Evolutionary conservation across 176 grass and related monocot species (phyloP).

Genomic region (Oryza meyeriana): DNA sequence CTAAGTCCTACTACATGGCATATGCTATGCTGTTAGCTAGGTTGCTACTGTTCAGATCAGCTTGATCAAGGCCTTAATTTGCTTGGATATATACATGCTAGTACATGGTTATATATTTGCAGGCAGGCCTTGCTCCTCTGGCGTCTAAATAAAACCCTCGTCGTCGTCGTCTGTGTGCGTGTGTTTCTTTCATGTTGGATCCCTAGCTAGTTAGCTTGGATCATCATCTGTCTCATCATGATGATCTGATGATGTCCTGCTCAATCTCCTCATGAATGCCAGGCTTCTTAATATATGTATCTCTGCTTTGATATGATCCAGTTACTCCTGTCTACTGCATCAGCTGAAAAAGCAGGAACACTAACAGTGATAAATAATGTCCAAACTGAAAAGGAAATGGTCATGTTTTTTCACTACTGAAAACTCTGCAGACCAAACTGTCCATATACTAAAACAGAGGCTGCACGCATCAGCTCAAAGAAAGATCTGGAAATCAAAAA

Average conservation of each 20-base stretch:
- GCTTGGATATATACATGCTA: not conserved
- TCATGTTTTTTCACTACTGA: not conserved
- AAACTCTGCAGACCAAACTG: not conserved
- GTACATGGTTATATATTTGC: not conserved
- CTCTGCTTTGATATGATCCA: not conserved
- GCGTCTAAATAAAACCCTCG: constrained; percentile 36
- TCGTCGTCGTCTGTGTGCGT: not conserved
- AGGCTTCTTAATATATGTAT: constrained; percentile 30
- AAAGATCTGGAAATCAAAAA: not conserved
- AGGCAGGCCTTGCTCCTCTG: not conserved
- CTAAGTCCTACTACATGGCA: no score
- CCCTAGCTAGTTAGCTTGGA: not conserved
- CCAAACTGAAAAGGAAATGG: no score
- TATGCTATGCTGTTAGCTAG: no score
- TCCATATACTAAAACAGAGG: not conserved
- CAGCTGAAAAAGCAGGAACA: no score
- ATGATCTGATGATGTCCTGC: not conserved
- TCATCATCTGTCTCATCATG: not conserved
- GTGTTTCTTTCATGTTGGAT: not conserved
- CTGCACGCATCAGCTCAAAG: not conserved
- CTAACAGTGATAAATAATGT: no score
- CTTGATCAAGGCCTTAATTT: no score
- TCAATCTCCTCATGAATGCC: constrained; percentile 4
- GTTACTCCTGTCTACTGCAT: no score
- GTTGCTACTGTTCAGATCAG: no score